Evolutionary conservation across 1,139 yeast species (phyloP).

Genomic region (Candida freyschussii): DNA sequence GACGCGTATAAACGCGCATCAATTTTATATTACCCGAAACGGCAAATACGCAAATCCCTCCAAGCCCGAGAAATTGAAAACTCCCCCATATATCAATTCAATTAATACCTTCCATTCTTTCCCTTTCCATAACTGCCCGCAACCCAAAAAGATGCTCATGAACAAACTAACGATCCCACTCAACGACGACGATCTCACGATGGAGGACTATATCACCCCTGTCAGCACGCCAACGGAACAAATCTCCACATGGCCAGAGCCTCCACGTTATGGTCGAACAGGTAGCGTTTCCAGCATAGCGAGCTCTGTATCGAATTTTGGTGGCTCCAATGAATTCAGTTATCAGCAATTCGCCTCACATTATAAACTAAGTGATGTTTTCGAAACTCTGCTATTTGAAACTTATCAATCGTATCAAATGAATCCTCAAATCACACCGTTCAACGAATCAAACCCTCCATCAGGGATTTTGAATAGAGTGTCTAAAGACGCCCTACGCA

Average conservation of each 20-base stretch:
- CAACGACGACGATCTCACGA: constrained; percentile 4
- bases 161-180: constrained; percentile 11
- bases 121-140: background rate
- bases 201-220: constrained; percentile 16
- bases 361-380: constrained; percentile 28
- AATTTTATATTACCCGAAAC: too few relatives aligned
- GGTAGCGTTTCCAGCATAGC: constrained; percentile 25
- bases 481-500: constrained; percentile 32
- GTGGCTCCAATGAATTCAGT: constrained; percentile 20
- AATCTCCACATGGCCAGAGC: constrained; percentile 15
- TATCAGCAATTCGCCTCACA: constrained; percentile 24
- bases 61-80: too few relatives aligned
- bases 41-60: too few relatives aligned
- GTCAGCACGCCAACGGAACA: constrained; percentile 25
- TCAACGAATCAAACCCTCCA: constrained; percentile 38
- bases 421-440: constrained; percentile 39
- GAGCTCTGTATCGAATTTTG: constrained; percentile 22
- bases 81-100: too few relatives aligned
- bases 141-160: constrained; percentile 12
- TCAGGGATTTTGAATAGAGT: constrained; percentile 37
- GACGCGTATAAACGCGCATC: too few relatives aligned
- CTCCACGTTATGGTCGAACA: constrained; percentile 24
- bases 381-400: constrained; percentile 32
- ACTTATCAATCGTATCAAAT: constrained; percentile 31
- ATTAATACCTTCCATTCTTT: background rate